Evolutionary conservation across 2,329 filamentous ascomycete genomes (phyloP), one percentile per base, ranked within the genome.

Genomic region (Alternaria incomplexa): DNA sequence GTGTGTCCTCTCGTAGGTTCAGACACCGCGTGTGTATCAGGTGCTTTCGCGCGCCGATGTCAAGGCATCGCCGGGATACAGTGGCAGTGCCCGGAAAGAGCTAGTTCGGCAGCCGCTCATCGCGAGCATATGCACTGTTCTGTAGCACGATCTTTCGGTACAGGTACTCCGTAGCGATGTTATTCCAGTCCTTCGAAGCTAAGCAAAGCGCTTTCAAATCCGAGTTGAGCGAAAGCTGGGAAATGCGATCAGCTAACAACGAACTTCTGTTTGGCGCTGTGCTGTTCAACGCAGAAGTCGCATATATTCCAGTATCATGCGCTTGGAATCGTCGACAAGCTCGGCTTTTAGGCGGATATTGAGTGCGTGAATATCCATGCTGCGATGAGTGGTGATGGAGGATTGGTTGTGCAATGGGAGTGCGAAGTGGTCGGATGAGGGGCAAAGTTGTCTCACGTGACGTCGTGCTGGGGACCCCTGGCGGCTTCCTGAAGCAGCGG

Each of bases 141-240:
- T 65, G 55, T 7, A 67, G 43, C 15, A 61, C 55, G 13, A 62
- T 57, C 8, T 46, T 60, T 12, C 12, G 22, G 20, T 63, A 68
- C n/a, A 61, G 44, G 13, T n/a, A 13, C 43, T 40, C 32, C 13
- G 58, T 64, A 30, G 58, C 58, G 22, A 64, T 12, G 23, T 22
- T 5, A 12, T 60, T 63, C 50, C 61, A 64, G 12, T 20, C 25
- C 44, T 30, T 62, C 8, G 48, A 62, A 10, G 48, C 54, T 15
- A 62, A 44, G 51, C 46, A 62, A 11, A 64, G 61, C 26, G 61
- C 63, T 46, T 48, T 28, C 13, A 66, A 17, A 47, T 64, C 58
- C 4, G 58, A 23, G 25, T 55, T 56, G 13, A 64, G 48, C 28
- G 51, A 46, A 6, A 64, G 51, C 50, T 64, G n/a, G 13, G 11